Evolutionary conservation across 495 filamentous ascomycete species (phyloP), one percentile per base, ranked within the genome.

Genomic region (Penicillium egyptiacum): DNA sequence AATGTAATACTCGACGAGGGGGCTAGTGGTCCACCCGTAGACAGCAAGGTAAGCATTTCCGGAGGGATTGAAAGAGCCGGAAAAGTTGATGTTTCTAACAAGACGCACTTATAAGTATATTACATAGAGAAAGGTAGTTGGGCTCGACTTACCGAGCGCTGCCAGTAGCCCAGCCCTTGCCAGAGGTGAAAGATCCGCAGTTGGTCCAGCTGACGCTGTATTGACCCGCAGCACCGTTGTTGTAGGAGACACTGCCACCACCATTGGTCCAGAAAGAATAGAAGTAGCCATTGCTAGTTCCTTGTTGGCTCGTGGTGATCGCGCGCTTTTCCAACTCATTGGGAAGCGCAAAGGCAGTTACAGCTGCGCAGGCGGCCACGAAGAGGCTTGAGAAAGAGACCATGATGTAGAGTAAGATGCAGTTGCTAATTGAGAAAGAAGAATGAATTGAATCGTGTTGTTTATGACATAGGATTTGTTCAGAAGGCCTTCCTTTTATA

Each of bases 1-100:
- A 53, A 88, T 78, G 71, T 86, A 87, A 71, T 86, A 86, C 58
- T 88, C 85, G 54, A 86, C 75, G 3, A 87, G 73, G 0, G 85
- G 85, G 68, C 76, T 75, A 12, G 68, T 75, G 23, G 83, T 86
- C 85, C 83, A 87, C 50, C 83, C 83, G 64, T 87, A 86, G 59
- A 88, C 70, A 44, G 83, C 56, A 8, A 88, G 78, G 63, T 86
- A 86, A 37, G 75, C 74, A 20, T 85, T 85, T 16, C 84, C 83
- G 16, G 75, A 77, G 50, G 83, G 78, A 20, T 67, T 75, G 74
- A 83, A 86, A 28, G 64, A 69, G 37, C 81, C 84, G 12, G 64
- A 70, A 70, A 81, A 88, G 50, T 66, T 80, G 58, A 87, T 81
- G 25, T 70, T 56, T 17, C 82, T 85, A 57, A 17, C 26, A 14